Evolutionary conservation across 2,329 filamentous ascomycete genomes (phyloP).

Genomic region (Fusarium concolor): DNA sequence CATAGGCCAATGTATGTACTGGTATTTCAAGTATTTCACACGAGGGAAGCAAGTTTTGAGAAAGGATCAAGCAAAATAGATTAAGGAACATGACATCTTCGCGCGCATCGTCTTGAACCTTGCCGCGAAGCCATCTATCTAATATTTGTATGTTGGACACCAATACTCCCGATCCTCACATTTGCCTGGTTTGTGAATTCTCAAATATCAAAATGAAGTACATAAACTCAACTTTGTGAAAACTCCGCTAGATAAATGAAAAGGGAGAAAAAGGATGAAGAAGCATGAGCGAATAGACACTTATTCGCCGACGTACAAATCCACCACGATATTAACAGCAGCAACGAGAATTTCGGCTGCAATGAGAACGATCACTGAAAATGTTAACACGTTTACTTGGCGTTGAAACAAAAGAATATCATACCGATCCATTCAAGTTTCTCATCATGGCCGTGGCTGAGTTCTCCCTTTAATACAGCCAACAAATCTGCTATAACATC

Average conservation of each 20-base stretch:
- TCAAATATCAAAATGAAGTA: conserved; percentile 21
- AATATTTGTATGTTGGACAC: conserved; percentile 37
- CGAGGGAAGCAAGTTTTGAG: conserved; percentile 20
- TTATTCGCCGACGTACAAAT: conserved; percentile 74
- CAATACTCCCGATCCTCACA: conserved; percentile 21
- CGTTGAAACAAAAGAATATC: conserved; percentile 49
- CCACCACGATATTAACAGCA: conserved; percentile 93
- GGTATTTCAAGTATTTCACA: conserved; percentile 16
- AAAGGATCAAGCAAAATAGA: conserved; percentile 21
- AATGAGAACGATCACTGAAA: conserved; percentile 88
- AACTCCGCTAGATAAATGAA: conserved; percentile 16
- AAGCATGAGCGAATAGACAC: conserved; percentile 16
- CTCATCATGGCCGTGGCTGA: conserved; percentile 92
- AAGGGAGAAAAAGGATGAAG: not conserved
- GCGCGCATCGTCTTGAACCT: conserved; percentile 18
- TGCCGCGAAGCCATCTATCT: conserved; percentile 45
- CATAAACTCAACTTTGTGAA: conserved; percentile 4
- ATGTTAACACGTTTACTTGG: conserved; percentile 18
- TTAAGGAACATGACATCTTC: conserved; percentile 14
- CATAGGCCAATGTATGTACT: conserved; percentile 32
- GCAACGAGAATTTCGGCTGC: conserved; percentile 95
- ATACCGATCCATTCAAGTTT: conserved; percentile 90
- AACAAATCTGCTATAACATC: conserved; percentile 90
- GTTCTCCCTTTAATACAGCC: conserved; percentile 92
- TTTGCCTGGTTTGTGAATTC: conserved; percentile 1